These are phyloP conservation scores for Oryza nivara DNA, from an alignment of 176 grass and related monocot species.

Conservation along the genomic window DNA sequence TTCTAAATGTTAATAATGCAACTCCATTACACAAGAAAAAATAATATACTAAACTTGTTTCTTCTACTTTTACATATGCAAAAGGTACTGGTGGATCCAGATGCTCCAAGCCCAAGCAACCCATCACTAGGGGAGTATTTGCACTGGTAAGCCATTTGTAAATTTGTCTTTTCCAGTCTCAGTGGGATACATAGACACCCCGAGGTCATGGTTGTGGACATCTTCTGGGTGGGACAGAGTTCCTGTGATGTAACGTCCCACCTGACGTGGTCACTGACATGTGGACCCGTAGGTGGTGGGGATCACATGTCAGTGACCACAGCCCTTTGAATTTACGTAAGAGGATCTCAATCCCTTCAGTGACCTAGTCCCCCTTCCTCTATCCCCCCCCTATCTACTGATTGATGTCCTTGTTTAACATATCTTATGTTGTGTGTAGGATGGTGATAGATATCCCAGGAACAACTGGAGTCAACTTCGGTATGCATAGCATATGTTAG, in stretches of 20 bases:
- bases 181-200: not conserved
- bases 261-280: too few relatives aligned
- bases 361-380: not conserved
- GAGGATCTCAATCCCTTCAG: too few relatives aligned
- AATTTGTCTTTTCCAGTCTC: slow-evolving; percentile 5
- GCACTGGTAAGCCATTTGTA: slow-evolving; percentile 51
- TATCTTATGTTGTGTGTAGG: slow-evolving; percentile 37
- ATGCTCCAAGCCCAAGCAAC: slow-evolving; percentile 73
- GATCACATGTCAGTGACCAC: too few relatives aligned
- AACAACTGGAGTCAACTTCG: slow-evolving; percentile 61
- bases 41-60: slow-evolving; percentile 4
- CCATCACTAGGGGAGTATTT: slow-evolving; percentile 68
- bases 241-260: too few relatives aligned
- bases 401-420: slow-evolving; percentile 11
- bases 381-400: not conserved
- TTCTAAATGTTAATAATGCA: not conserved
- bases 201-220: not conserved
- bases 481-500: slow-evolving; percentile 32
- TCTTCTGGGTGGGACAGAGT: not conserved
- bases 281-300: too few relatives aligned
- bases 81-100: slow-evolving; percentile 73
- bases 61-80: slow-evolving; percentile 28
- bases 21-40: not conserved
- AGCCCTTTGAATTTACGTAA: too few relatives aligned
- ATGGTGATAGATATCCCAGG: slow-evolving; percentile 71